Conservation (phyloP, 2,329 filamentous ascomycete species). For the Bipolaris oryzae region DNA sequence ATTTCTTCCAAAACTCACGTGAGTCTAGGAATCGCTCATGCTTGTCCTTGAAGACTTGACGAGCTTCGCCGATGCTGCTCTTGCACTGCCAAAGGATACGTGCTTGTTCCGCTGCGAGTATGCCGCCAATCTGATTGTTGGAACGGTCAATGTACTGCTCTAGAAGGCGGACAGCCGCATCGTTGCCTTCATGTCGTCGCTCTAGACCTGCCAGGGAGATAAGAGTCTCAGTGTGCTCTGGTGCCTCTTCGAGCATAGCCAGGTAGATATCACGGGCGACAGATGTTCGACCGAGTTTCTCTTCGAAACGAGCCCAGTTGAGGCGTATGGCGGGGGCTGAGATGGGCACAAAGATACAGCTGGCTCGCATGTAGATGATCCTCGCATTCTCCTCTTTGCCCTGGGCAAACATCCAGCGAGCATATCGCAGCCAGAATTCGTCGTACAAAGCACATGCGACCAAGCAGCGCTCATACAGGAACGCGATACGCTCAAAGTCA, state of each 20-base stretch:
- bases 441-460: constrained; percentile 95
- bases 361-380: constrained; percentile 88
- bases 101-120: constrained; percentile 88
- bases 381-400: constrained; percentile 88
- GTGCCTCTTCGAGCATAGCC: constrained; percentile 75
- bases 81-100: constrained; percentile 85
- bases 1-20: constrained; percentile 86
- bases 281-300: constrained; percentile 76
- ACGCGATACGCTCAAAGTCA: constrained; percentile 73
- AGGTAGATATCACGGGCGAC: constrained; percentile 85
- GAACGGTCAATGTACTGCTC: constrained; percentile 77
- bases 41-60: constrained; percentile 81
- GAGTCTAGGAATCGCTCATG: constrained; percentile 85
- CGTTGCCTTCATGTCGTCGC: constrained; percentile 80
- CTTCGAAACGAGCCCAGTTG: constrained; percentile 94
- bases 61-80: constrained; percentile 78
- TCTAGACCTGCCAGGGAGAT: constrained; percentile 85
- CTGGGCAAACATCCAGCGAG: constrained; percentile 80
- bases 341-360: constrained; percentile 84
- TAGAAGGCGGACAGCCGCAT: constrained; percentile 83
- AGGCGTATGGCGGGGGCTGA: constrained; percentile 82
- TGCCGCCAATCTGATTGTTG: constrained; percentile 81
- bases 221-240: constrained; percentile 85
- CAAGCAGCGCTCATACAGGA: constrained; percentile 91
- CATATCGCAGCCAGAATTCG: constrained; percentile 98